Evolutionary conservation across 257 asterid genomes (phyloP), one percentile per base, ranked within the genome.

Genomic region (Rauvolfia tetraphylla): DNA sequence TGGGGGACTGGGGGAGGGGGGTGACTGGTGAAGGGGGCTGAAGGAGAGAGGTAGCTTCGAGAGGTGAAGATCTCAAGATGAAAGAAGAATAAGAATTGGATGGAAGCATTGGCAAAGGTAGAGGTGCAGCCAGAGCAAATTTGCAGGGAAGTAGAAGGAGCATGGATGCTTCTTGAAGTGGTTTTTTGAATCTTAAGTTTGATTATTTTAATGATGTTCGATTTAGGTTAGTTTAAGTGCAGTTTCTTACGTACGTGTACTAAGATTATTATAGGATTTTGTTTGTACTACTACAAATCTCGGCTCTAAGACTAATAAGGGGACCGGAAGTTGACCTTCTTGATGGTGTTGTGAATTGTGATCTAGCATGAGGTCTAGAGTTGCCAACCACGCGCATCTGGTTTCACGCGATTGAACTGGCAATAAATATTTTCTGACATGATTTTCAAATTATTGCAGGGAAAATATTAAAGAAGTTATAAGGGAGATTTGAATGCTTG

Each of bases 1-100:
- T 39, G 46, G 20, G 38, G 51, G 59, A 7, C 46, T 11, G 58
- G 79, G 22, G 59, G 79, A 53, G 76, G 68, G 77, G 74, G 31
- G 56, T 51, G 20, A n/a, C n/a, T n/a, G 71, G 31, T 14, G 72
- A 65, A 42, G 44, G 29, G 25, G 76, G 59, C 46, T 86, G 92
- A 89, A 89, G 81, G 88, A 77, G 81, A 79, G 86, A 81, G 89
- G 95, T 74, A 88, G 83, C 84, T 89, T 91, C 95, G 41, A 48
- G 77, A 39, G 85, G 89, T 88, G 91, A 91, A 82, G 95, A 91
- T 91, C 93, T 89, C 95, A 76, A 91, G 93, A 81, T 79, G 56
- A 36, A 70, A 74, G 63, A 41, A 20, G n/a, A 27, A 67, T 20
- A 36, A 58, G 23, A 48, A 57, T 51, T 42, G 46, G 71, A 54